A percentile compares a stretch with the other conserved stretches of the same genome.
Conservation (phyloP, 768 basidiomycete species). For the Tylopilus subfusipes region DNA sequence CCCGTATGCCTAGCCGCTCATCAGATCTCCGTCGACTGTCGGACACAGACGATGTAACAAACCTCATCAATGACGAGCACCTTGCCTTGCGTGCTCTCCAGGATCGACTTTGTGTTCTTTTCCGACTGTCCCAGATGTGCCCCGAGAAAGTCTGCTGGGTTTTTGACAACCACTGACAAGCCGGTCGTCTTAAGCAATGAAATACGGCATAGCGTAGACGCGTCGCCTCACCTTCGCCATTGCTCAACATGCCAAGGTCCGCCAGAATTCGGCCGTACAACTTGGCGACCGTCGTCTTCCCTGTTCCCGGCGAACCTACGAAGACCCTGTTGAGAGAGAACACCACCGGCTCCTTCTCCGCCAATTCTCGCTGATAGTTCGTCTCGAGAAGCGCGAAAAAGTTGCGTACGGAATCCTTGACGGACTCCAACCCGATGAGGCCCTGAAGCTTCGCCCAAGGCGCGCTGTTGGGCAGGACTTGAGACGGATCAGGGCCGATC, state of each 20-base stretch:
- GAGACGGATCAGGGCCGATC: slow-evolving; percentile 62
- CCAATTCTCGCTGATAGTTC: slow-evolving; percentile 61
- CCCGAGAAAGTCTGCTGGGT: slow-evolving; percentile 68
- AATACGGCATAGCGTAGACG: neutral
- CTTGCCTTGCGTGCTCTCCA: slow-evolving; percentile 57
- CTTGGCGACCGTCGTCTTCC: slow-evolving; percentile 69
- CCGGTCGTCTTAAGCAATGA: neutral
- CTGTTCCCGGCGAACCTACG: slow-evolving; percentile 66
- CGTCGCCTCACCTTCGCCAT: slow-evolving; percentile 57
- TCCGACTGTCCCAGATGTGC: slow-evolving; percentile 57
- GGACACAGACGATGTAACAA: neutral
- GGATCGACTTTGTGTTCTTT: slow-evolving; percentile 59
- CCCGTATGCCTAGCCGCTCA: slow-evolving; percentile 59
- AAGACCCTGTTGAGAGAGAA: slow-evolving; percentile 64
- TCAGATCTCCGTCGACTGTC: neutral
- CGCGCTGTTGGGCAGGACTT: slow-evolving; percentile 41
- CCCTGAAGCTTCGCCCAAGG: slow-evolving; percentile 53
- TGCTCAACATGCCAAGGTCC: slow-evolving; percentile 62
- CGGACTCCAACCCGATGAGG: slow-evolving; percentile 52
- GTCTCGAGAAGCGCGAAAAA: slow-evolving; percentile 45
- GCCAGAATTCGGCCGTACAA: slow-evolving; percentile 63
- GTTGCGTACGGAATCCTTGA: slow-evolving; percentile 55
- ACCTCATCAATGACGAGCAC: slow-evolving; percentile 74
- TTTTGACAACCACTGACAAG: slow-evolving; percentile 56
- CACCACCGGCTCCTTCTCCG: slow-evolving; percentile 49